Evolutionary conservation across 2,329 filamentous ascomycete species (phyloP).

Genomic region (Cephalotrichum gorgonifer): DNA sequence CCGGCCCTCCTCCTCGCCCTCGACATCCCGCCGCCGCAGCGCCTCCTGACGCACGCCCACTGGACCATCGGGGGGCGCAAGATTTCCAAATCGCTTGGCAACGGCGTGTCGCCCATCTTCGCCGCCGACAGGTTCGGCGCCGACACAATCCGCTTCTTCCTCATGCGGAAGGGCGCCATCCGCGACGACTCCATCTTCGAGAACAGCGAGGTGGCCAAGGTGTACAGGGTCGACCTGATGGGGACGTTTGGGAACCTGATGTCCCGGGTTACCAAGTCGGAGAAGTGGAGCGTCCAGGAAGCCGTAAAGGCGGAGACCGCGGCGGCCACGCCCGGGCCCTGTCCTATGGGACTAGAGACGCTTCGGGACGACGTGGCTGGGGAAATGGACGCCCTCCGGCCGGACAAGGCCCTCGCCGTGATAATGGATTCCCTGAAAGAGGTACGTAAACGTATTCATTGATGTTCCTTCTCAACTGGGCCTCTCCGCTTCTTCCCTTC

Average conservation of each 20-base stretch:
- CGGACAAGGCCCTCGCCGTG: slow-evolving; percentile 5
- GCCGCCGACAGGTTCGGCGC: slow-evolving; percentile 82
- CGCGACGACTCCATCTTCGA: slow-evolving; percentile 73
- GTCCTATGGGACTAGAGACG: slow-evolving; percentile 6
- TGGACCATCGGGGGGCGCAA: slow-evolving; percentile 90
- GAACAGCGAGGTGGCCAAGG: slow-evolving; percentile 62
- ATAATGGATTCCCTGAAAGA: slow-evolving; percentile 47
- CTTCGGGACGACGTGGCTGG: slow-evolving; percentile 5
- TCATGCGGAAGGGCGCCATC: slow-evolving; percentile 71
- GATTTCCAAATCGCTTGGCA: slow-evolving; percentile 94
- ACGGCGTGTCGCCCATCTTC: slow-evolving; percentile 89
- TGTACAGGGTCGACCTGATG: slow-evolving; percentile 73
- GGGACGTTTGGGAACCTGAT: slow-evolving; percentile 72
- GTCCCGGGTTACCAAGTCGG: slow-evolving; percentile 57
- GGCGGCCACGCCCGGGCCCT: not conserved
- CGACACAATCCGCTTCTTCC: slow-evolving; percentile 82
- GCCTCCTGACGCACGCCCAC: slow-evolving; percentile 81
- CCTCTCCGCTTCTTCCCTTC: too few relatives aligned
- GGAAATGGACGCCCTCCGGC: slow-evolving; percentile 7
- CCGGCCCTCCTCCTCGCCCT: slow-evolving; percentile 89
- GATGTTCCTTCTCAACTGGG: too few relatives aligned
- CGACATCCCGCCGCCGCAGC: slow-evolving; percentile 65
- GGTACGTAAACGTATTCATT: slow-evolving; percentile 27
- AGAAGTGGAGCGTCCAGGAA: slow-evolving; percentile 56
- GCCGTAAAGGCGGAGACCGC: slow-evolving; percentile 31